A percentile compares a stretch with the other conserved stretches of the same genome.
These are phyloP conservation scores for Murraya paniculata DNA, from an alignment of 345 rosid species.

Conservation along the genomic window DNA sequence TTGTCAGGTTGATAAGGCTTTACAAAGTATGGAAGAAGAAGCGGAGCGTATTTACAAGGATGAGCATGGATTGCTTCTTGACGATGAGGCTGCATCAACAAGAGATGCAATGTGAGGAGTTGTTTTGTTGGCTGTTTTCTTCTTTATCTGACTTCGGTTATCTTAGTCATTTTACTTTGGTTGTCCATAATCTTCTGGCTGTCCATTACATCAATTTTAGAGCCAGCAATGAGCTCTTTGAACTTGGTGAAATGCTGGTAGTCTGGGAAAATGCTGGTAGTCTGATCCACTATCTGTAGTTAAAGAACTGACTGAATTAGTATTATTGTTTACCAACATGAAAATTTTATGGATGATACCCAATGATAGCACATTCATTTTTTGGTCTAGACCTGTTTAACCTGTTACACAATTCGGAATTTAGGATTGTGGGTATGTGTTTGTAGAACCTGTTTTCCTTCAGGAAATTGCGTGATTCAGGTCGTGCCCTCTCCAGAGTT, in stretches of 20 bases:
- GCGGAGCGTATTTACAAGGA: constrained; percentile 93
- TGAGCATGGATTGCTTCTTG: constrained; percentile 69
- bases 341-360: background rate
- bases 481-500: background rate
- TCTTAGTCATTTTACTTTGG: background rate
- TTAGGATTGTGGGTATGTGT: background rate
- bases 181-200: background rate
- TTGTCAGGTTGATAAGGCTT: constrained; percentile 79
- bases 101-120: constrained; percentile 94
- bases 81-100: constrained; percentile 94
- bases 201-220: background rate
- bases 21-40: constrained; percentile 88
- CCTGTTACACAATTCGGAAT: background rate
- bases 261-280: background rate
- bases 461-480: background rate
- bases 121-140: background rate
- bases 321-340: background rate
- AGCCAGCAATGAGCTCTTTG: background rate
- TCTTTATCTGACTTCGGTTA: background rate
- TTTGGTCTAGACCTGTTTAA: background rate
- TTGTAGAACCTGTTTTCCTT: background rate
- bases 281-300: background rate
- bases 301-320: background rate
- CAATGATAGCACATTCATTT: background rate
- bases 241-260: background rate